Percentiles rank a stretch among this genome's conserved stretches.
phyloP scores from a whole-genome alignment of 345 rosid species.

The Aurinia saxatilis region DNA sequence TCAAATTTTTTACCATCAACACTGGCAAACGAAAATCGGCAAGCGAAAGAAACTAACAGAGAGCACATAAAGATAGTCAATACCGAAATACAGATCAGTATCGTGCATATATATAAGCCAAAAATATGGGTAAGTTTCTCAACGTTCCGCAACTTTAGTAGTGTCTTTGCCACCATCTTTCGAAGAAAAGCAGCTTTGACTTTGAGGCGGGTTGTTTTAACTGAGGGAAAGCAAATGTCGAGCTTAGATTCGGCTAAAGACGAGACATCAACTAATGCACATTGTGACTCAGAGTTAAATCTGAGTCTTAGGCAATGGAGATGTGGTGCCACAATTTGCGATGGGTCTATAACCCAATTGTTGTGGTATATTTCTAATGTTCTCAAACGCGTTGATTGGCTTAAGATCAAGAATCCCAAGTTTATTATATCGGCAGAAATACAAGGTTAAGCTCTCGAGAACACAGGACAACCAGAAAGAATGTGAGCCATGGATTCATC shows the following conservation, averaged over 20 bases:
- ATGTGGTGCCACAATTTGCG: background rate
- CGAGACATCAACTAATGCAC: background rate
- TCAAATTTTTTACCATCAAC: too few relatives aligned
- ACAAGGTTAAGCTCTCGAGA: background rate
- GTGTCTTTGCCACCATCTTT: background rate
- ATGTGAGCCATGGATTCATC: background rate
- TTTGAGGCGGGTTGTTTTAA: background rate
- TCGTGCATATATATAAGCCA: too few relatives aligned
- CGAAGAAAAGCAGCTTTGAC: background rate
- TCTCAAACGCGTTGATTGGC: background rate
- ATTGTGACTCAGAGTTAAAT: background rate
- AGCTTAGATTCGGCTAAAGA: constrained; percentile 3
- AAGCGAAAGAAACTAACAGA: too few relatives aligned
- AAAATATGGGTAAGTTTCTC: constrained; percentile 9
- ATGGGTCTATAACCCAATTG: too few relatives aligned
- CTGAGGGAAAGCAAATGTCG: background rate
- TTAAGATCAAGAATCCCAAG: background rate
- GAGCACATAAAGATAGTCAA: background rate
- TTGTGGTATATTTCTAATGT: background rate
- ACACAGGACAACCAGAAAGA: constrained; percentile 5
- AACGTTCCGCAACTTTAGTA: background rate
- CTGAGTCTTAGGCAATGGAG: background rate
- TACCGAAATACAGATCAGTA: too few relatives aligned
- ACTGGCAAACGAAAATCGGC: too few relatives aligned
- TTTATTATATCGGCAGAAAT: background rate